Base-by-base conservation (phyloP, 1,284 basidiomycete genomes). In the Marasmius sp. region DNA sequence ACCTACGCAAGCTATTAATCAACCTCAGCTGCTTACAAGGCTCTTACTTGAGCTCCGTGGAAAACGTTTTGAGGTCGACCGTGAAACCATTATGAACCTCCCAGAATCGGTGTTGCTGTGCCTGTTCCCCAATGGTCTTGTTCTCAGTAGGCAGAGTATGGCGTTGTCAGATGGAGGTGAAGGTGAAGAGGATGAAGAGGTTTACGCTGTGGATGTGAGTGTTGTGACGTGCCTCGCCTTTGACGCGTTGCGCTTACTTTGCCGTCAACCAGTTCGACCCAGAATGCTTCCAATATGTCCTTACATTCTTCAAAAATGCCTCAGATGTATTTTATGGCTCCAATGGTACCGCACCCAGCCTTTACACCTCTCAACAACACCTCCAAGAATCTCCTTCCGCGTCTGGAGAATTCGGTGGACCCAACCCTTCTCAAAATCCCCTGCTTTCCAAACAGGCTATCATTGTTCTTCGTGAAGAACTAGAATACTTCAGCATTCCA, bases 401-500 rank as follows among this genome's bases (percentile, higher is more conserved):
- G 16, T 34, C 34, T 11, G 52, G 34, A 56, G 88, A 92, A 71
- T 88, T 89, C 70, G 81, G 82, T 22, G 58, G 54, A 20, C 83
- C 88, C 7, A 75, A 86, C 5, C 75, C 85, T 50, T 82, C 85
- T 64, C 92, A 95, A 72, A 97, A 97, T 71, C 97, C 97, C 0
- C 83, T 99, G 48, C 83, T 98, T 62, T 88, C 90, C 58, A 98
- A 98, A 78, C 97, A 99, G 76, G 95, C 97, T 43, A 97, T 99
- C 74, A 99, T 99, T 67, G 97, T 99, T 34, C 86, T 99, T 55
- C 87, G 97, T 41, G 97, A 99, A 75, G 97, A 99, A 77, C 85
- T 99, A 59, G 97, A 99, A 75, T 99, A 98, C 76, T 99, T 99
- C 71, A 90, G 93, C 41, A 98, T 99, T 65, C 93, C 95, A 1